Evolutionary conservation across 148 eudicot species (phyloP), one percentile per base, ranked within the genome.

Genomic region (Cornus kousa): DNA sequence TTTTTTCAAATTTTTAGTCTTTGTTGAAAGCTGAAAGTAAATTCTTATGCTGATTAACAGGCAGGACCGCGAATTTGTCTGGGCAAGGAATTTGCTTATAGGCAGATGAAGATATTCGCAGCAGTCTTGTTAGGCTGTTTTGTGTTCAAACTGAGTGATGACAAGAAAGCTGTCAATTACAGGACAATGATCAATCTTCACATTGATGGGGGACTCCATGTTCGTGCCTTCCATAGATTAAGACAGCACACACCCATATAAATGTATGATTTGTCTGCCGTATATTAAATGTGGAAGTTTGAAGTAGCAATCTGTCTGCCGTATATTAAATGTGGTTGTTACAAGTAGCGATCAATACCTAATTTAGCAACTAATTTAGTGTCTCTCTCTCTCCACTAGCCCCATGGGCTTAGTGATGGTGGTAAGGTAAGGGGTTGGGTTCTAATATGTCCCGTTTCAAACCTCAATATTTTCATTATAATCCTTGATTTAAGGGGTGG

Each of bases 161-260:
- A 86, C 19, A 78, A 17, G 17, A 86, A 80, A 48, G 66, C 39
- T 5, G 92, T 88, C 7, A 92, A 85, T 64, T 94, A 92, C 75
- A 83, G 87, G 60, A 89, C 93, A 3, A 89, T 88, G 98, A 81
- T 94, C 57, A 94, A 81, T 73, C 93, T 94, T 78, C 94, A 92
- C 73, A 84, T 94, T 39, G 88, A 89, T 73, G 93, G 93, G 8
- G 94, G 97, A 20, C 88, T 90, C 68, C 87, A 77, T 74, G 84
- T 94, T 70, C 80, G 74, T 9, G 94, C 84, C 39, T 64, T 78
- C 64, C 60, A 8, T 19, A 84, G 89, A 71, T 70, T 24, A 67
- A 0, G 65, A 23, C 9, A 17, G 2, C 35, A 78, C 6, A 59
- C 20, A 19, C 71, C 70, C 3, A 59, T 55, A 28, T 59, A 69